phyloP scores from a whole-genome alignment of 495 filamentous ascomycete genomes.

The Xylaria curta region DNA sequence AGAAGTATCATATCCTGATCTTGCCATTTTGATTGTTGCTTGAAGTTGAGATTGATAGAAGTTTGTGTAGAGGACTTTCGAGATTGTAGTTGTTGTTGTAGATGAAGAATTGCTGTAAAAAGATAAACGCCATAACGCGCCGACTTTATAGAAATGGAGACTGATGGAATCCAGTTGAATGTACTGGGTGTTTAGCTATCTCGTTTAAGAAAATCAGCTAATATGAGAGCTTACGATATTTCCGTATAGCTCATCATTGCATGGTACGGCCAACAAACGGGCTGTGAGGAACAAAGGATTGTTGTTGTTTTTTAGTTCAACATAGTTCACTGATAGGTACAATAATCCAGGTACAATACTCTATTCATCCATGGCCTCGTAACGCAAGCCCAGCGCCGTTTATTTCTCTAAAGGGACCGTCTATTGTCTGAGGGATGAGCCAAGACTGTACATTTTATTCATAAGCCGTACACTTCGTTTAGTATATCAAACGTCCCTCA shows the following conservation, averaged over 20 bases:
- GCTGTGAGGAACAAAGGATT: neutral
- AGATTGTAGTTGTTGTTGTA: neutral
- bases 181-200: neutral
- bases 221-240: neutral
- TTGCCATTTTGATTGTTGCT: neutral
- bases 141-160: neutral
- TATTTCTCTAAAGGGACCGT: conserved; percentile 50
- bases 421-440: neutral
- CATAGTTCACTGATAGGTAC: neutral
- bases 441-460: neutral
- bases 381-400: conserved; percentile 39
- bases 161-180: neutral
- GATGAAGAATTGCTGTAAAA: neutral
- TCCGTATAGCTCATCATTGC: neutral
- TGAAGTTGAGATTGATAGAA: neutral
- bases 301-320: neutral
- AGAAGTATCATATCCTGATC: neutral
- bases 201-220: neutral
- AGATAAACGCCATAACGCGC: neutral
- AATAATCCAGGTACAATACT: neutral
- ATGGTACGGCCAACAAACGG: neutral
- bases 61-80: neutral
- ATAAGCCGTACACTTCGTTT: conserved; percentile 3
- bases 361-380: neutral
- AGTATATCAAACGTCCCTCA: conserved; percentile 15